Base-by-base conservation (phyloP, 73 alveolate species). In the Tetrahymena thermophila region DNA sequence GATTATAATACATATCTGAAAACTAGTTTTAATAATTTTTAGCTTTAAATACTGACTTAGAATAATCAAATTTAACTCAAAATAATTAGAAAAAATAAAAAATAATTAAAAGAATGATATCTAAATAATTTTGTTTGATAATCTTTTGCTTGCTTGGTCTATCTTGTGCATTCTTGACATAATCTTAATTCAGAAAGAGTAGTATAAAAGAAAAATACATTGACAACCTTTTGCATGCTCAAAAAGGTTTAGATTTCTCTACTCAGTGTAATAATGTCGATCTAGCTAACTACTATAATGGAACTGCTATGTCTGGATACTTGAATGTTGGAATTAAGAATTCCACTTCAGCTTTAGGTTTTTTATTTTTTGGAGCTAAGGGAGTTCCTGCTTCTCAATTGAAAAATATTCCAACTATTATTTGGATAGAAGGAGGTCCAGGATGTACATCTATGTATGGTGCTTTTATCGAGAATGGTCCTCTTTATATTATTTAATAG, bases 361-460 rank as follows among this genome's bases (percentile, higher is more conserved):
- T 85, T 50, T 44, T 95, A 42, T 95, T 95, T 35, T 95, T 44
- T 50, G 96, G 96, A 34, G 56, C 95, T 95, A 95, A 95, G 35
- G 96, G 95, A 34, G 83, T 43, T 10, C 34, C 85, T 10, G 44
- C 93, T 17, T 35, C 57, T 95, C 57, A 95, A n/a, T 23, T 95
- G 5, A n/a, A 37, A 14, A 35, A 95, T 85, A 38, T 55, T 34
- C 96, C 96, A 21, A 95, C 96, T 10, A 3, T 95, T 17, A 95
- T 95, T 23, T 95, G 96, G 96, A 43, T 95, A 56, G 89, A 95
- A 34, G 96, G 96, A 43, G 96, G 96, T 44, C 96, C 96, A 43
- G 96, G 96, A 31, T 95, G 95, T 31, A 42, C 95, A 34, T 95
- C 96, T 8, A 43, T 84, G 50, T 85, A 84, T 28, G 96, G 96